Base-by-base conservation (phyloP, 2,329 filamentous ascomycete species). In the Cladosporium phlei region DNA sequence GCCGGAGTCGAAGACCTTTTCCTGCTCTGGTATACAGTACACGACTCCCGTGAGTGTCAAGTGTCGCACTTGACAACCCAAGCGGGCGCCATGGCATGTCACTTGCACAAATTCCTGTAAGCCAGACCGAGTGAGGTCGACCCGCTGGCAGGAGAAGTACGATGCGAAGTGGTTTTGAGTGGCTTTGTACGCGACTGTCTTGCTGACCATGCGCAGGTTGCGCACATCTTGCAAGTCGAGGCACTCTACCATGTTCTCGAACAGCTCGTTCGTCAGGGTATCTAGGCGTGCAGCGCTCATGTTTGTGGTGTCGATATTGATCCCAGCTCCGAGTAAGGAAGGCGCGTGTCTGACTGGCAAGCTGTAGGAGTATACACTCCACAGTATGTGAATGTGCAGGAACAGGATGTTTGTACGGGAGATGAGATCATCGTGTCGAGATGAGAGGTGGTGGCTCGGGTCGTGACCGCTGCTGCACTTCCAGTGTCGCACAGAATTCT, bases 31-130 rank as follows among this genome's bases (percentile, higher is more conserved):
- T 2, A 37, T 28, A 25, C 50, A 38, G 27, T 45, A 46, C 3
- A 51, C 37, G 9, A 51, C 30, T n/a, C 51, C 46, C 11, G 45
- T 21, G 20, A 53, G 32, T 5, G 46, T 46, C 22, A 49, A 28
- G 4, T 51, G 33, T 28, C 47, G 34, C 4, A 51, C 39, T 2
- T 40, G 27, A 30, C 43, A 49, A 16, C 43, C 40, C 5, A 49
- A 24, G 8, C 33, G 25, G 17, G 1, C 19, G n/a, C 39, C 33
- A 5, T 30, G 43, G 14, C 24, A 33, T 17, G 52, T 53, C 21
- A 30, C 19, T 2, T 30, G 22, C 12, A 39, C 38, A 14, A 53
- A 49, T 3, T 27, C 3, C 17, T 22, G 10, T 9, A 53, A 28
- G 19, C 37, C 32, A 3, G 17, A 12, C 12, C 6, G 32, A 12